Base-by-base conservation (phyloP, 2,329 filamentous ascomycete species). In the Purpureocillium lavendulum region DNA sequence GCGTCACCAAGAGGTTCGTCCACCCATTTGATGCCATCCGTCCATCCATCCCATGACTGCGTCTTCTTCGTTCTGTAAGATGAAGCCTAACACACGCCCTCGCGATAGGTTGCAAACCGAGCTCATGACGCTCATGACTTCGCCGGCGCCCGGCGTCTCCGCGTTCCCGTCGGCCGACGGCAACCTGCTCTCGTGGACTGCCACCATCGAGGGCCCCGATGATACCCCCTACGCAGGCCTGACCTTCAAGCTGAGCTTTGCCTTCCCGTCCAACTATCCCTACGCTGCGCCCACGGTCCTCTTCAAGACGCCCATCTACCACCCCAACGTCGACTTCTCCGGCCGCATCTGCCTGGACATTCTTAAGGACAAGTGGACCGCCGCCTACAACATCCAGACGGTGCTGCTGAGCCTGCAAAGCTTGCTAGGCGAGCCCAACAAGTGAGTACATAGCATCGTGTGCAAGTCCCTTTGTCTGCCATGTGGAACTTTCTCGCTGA, bases 291-390 rank as follows among this genome's bases (percentile, higher is more conserved):
- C 92, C 1, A 87, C 84, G 3, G 92, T 98, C 14, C 75, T 95
- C 43, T 98, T 96, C 80, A 94, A 89, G 71, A 98, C 94, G 7
- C 92, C 92, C 30, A 96, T 98, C 66, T 98, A 97, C 72, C 92
- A 98, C 64, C 92, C 92, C 39, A 98, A 98, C 55, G 87, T 98
- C 52, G 92, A 98, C 67, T 96, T 98, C 69, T 89, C 85, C 4
- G 92, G 92, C 31, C 79, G 92, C 41, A 98, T 98, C 64, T 98
- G 92, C 62, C 74, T 98, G 45, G 94, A 98, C 58, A 98, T 98
- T 51, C 73, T 98, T 49, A 97, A 96, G 74, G 92, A 97, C 64
- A 96, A 96, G 70, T 98, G 92, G 92, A 95, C 88, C 43, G 88
- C 92, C 14, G 89, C 94, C 33, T 94, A 96, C 74, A 97, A 97